Evolutionary conservation across 257 asterid genomes (phyloP), one percentile per base, ranked within the genome.

Genomic region (Salvia splendens): DNA sequence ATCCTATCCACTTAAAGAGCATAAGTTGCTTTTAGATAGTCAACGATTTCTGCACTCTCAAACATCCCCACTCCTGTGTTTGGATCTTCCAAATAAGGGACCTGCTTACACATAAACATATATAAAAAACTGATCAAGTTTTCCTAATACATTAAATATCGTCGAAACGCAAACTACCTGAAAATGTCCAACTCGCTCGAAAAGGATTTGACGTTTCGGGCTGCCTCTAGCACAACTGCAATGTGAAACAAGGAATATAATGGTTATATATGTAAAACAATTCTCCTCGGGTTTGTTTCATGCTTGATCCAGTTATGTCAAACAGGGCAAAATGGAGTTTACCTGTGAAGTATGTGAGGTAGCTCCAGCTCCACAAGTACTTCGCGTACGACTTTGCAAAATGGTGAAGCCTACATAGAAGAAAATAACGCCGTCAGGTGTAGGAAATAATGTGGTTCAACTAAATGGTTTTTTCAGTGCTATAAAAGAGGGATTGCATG

Each of bases 201-300:
- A 88, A 7, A 93, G 51, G 43, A 53, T 50, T 48, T 86, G 95
- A 4, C 99, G 76, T 74, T 84, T 93, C 6, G 97, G 91, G 82
- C 97, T 93, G 47, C 99, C 99, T 28, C 97, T 95, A 12, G 96
- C 96, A 58, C 99, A 93, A 63, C 97, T 88, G 90, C 82, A 73
- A 58, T 12, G 50, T 12, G 65, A 63, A n/a, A 28, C 30, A 38
- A 30, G n/a, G 35, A 51, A 20, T 4, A 20, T 12, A 20, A 52
- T 14, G 54, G 28, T 49, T 14, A 46, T 47, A 47, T 46, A 46
- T 4, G 51, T 4, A 12, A 46, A 5, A 3, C 17, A 12, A 30
- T 28, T 5, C 42, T 30, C 35, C 64, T 57, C 12, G 12, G 33
- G 16, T 38, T 40, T 5, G 38, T 24, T 61, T 17, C 38, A 5